phyloP scores from a whole-genome alignment of 805 yeast genomes.

The Candida multigemmis region DNA sequence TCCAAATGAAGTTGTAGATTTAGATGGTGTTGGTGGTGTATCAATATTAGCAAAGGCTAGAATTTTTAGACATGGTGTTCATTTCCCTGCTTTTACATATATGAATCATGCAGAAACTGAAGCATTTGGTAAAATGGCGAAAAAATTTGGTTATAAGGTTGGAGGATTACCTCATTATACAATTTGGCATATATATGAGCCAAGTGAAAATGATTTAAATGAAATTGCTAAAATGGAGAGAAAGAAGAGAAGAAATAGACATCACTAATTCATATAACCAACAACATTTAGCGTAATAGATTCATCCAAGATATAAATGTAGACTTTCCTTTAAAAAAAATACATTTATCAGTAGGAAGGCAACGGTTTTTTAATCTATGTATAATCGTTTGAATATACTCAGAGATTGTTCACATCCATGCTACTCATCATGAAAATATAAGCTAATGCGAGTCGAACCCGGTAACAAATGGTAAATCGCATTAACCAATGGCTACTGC shows the following conservation, averaged over 20 bases:
- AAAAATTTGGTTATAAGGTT: slow-evolving; percentile 67
- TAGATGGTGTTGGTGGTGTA: slow-evolving; percentile 87
- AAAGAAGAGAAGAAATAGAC: slow-evolving; percentile 40
- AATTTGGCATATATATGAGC: slow-evolving; percentile 85
- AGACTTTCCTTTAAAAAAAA: slow-evolving; percentile 1
- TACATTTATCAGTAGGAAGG: slow-evolving; percentile 37
- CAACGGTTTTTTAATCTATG: slow-evolving; percentile 38
- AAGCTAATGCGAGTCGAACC: slow-evolving; percentile 9
- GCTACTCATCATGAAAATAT: slow-evolving; percentile 30
- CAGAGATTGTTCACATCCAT: slow-evolving; percentile 46
- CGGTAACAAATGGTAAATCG: slow-evolving; percentile 2
- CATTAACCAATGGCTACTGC: background rate
- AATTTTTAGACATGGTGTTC: slow-evolving; percentile 69
- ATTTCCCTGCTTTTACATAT: slow-evolving; percentile 78
- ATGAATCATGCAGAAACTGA: slow-evolving; percentile 84
- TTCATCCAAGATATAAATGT: background rate
- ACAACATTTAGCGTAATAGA: background rate
- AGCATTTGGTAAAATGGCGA: slow-evolving; percentile 79
- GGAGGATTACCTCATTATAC: slow-evolving; percentile 89
- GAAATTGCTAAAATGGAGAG: slow-evolving; percentile 65
- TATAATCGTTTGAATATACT: slow-evolving; percentile 28
- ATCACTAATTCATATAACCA: no score
- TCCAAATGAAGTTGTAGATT: slow-evolving; percentile 52
- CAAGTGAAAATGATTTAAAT: slow-evolving; percentile 73
- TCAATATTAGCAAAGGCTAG: slow-evolving; percentile 69